Evolutionary conservation across 805 yeast genomes (phyloP).

Genomic region (Wickerhamia fluorescens): DNA sequence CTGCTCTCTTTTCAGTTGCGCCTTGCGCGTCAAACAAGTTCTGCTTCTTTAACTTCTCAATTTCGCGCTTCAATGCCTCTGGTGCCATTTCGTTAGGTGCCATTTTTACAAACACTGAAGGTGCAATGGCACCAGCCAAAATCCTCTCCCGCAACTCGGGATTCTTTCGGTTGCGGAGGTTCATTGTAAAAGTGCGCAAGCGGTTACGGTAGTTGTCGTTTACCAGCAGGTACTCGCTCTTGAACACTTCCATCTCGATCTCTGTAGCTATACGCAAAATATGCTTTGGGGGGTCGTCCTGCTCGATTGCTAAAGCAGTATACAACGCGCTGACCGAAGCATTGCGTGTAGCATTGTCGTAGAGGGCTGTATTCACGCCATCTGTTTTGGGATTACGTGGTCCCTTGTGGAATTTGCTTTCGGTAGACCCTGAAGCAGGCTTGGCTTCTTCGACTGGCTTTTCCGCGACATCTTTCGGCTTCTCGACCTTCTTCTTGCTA

Average conservation of each 20-base stretch:
- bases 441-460: slow-evolving; percentile 2
- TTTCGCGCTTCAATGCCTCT: slow-evolving; percentile 75
- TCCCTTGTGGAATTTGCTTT: slow-evolving; percentile 34
- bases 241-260: slow-evolving; percentile 68
- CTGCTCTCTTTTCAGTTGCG: slow-evolving; percentile 92
- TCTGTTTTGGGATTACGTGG: slow-evolving; percentile 80
- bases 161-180: slow-evolving; percentile 81
- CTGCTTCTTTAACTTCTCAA: slow-evolving; percentile 78
- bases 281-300: slow-evolving; percentile 49
- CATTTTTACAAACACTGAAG: slow-evolving; percentile 68
- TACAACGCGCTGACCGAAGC: slow-evolving; percentile 78
- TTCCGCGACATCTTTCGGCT: slow-evolving; percentile 1
- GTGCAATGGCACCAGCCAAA: slow-evolving; percentile 56
- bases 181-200: slow-evolving; percentile 80
- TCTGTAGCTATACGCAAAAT: slow-evolving; percentile 59
- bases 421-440: slow-evolving; percentile 15
- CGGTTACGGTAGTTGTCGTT: slow-evolving; percentile 68
- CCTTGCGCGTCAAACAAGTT: slow-evolving; percentile 96
- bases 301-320: slow-evolving; percentile 81
- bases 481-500: slow-evolving; percentile 20
- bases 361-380: slow-evolving; percentile 62
- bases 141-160: slow-evolving; percentile 74
- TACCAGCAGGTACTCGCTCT: slow-evolving; percentile 49
- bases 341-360: slow-evolving; percentile 76
- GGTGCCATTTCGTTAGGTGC: slow-evolving; percentile 95